Evolutionary conservation across 768 basidiomycete genomes (phyloP).

Genomic region (Collybiopsis luxurians): DNA sequence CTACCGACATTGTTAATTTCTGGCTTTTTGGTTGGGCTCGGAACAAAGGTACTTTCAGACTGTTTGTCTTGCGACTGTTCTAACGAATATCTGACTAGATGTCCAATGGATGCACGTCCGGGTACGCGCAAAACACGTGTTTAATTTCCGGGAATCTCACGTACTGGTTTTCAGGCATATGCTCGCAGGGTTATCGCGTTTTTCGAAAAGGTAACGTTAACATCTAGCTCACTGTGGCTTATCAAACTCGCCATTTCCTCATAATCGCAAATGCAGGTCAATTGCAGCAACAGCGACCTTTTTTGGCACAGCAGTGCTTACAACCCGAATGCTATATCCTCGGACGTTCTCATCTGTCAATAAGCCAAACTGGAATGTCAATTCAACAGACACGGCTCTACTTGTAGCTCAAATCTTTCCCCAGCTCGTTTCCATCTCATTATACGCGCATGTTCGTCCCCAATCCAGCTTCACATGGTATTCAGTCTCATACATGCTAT

Average conservation of each 20-base stretch:
- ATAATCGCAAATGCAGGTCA: conserved; percentile 45
- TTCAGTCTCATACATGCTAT: not conserved
- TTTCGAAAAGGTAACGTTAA: conserved; percentile 48
- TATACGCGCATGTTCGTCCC: conserved; percentile 29
- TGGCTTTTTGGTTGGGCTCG: conserved; percentile 56
- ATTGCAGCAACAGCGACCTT: conserved; percentile 54
- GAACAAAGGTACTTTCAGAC: conserved; percentile 44
- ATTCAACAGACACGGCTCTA: conserved; percentile 29
- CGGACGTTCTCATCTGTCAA: conserved; percentile 26
- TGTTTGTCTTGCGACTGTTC: not conserved
- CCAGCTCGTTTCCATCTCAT: conserved; percentile 26
- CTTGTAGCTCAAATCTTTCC: conserved; percentile 39
- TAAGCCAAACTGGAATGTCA: conserved; percentile 40
- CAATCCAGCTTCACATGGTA: not conserved
- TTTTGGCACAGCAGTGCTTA: conserved; percentile 45
- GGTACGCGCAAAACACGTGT: conserved; percentile 30
- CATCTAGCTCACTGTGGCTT: not conserved
- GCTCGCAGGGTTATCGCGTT: conserved; percentile 56
- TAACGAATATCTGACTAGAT: conserved; percentile 30
- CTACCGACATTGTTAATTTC: conserved; percentile 34
- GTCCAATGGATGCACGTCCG: conserved; percentile 64
- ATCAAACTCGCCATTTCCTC: not conserved
- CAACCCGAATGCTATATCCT: conserved; percentile 37
- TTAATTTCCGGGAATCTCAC: no score
- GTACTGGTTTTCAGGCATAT: conserved; percentile 45